Evolutionary conservation across 1,284 basidiomycete genomes (phyloP).

Genomic region (Ceratobasidium sp.): DNA sequence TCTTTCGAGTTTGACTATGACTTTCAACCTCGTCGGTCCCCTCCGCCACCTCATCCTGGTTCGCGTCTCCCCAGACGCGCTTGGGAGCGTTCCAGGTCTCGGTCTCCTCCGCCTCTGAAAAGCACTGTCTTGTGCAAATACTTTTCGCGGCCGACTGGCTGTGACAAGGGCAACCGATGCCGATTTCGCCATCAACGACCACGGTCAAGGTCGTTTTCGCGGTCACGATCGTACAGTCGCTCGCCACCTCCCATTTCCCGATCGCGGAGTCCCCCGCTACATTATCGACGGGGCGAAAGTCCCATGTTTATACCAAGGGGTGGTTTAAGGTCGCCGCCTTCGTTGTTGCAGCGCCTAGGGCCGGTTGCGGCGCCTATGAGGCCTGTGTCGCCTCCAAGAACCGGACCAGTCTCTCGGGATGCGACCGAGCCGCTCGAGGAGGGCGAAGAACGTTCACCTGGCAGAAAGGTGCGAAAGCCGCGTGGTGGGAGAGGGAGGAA

Average conservation of each 20-base stretch:
- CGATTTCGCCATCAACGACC: slow-evolving; percentile 30
- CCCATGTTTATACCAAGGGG: slow-evolving; percentile 39
- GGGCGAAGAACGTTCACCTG: slow-evolving; percentile 41
- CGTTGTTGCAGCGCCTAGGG: slow-evolving; percentile 30
- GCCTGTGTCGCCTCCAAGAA: slow-evolving; percentile 17
- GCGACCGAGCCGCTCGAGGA: slow-evolving; percentile 36
- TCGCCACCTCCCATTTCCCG: slow-evolving; percentile 26
- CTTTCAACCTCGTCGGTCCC: slow-evolving; percentile 18
- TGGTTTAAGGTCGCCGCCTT: slow-evolving; percentile 36
- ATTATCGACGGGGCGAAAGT: slow-evolving; percentile 33
- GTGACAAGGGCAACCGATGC: slow-evolving; percentile 34
- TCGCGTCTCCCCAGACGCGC: slow-evolving; percentile 36
- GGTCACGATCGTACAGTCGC: slow-evolving; percentile 28
- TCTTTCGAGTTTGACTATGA: slow-evolving; percentile 34
- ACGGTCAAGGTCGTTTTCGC: slow-evolving; percentile 18
- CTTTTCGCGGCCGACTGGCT: slow-evolving; percentile 33
- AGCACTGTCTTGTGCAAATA: slow-evolving; percentile 28
- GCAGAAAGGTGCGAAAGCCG: slow-evolving; percentile 5
- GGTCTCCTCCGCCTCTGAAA: slow-evolving; percentile 33
- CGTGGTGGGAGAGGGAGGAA: slow-evolving; percentile 34
- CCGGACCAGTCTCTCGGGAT: slow-evolving; percentile 18
- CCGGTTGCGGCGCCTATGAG: slow-evolving; percentile 36
- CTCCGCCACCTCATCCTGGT: slow-evolving; percentile 19
- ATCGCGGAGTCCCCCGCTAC: slow-evolving; percentile 20
- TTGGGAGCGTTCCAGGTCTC: slow-evolving; percentile 37